Conservation (phyloP, 495 filamentous ascomycete genomes). For the Platismatia glauca region DNA sequence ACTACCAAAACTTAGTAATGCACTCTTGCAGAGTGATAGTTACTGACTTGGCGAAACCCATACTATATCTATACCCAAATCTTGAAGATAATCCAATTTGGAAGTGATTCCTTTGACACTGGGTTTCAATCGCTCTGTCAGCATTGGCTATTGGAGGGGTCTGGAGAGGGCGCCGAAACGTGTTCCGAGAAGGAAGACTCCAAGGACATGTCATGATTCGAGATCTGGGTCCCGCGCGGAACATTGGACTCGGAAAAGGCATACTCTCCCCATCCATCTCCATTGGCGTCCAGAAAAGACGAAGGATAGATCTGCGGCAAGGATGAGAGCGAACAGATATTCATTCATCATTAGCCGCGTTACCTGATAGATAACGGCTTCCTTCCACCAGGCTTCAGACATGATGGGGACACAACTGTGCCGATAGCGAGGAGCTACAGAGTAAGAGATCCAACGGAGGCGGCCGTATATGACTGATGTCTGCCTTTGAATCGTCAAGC, state of each 20-base stretch:
- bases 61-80: slow-evolving; percentile 50
- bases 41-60: slow-evolving; percentile 49
- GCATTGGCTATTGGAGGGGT: neutral
- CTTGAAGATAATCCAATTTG: slow-evolving; percentile 51
- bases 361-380: slow-evolving; percentile 28
- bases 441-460: too few relatives aligned
- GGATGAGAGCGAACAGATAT: neutral
- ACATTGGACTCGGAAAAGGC: neutral
- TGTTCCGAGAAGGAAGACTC: too few relatives aligned
- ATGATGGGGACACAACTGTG: neutral
- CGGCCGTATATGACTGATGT: too few relatives aligned
- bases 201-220: too few relatives aligned
- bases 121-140: neutral
- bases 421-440: neutral
- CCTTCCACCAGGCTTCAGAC: slow-evolving; percentile 27
- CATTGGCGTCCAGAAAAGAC: slow-evolving; percentile 54
- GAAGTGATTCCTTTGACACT: slow-evolving; percentile 50
- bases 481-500: too few relatives aligned
- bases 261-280: slow-evolving; percentile 51
- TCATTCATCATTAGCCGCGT: neutral
- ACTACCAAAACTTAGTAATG: slow-evolving; percentile 6
- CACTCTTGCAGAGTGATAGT: neutral
- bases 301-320: slow-evolving; percentile 46
- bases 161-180: neutral
- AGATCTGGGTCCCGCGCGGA: neutral